phyloP scores from a whole-genome alignment of 208 protist genomes.

The Entamoeba dispar region DNA sequence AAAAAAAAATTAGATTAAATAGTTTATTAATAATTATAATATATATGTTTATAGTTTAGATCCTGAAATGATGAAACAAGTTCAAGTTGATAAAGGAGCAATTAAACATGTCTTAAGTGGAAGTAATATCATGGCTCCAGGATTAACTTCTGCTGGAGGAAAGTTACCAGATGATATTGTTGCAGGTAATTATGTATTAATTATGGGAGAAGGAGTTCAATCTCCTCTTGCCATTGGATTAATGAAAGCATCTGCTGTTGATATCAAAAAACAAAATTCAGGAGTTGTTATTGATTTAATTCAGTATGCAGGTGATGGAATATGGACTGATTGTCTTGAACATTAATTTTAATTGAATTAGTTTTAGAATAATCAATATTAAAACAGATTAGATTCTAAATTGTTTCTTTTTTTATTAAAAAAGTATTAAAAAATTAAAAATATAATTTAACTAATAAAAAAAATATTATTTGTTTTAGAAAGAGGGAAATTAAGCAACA shows the following conservation, averaged over 20 bases:
- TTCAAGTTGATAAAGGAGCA: slow-evolving; percentile 81
- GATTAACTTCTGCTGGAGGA: slow-evolving; percentile 72
- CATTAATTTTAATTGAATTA: not conserved
- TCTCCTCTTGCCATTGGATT: slow-evolving; percentile 22
- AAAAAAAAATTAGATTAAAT: too few species aligned
- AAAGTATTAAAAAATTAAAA: too few species aligned
- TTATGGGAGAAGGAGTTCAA: slow-evolving; percentile 28
- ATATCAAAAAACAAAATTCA: slow-evolving; percentile 11
- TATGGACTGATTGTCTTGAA: slow-evolving; percentile 5
- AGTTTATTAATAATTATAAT: too few species aligned
- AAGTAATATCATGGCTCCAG: slow-evolving; percentile 85
- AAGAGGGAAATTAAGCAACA: too few species aligned
- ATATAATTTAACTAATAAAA: too few species aligned
- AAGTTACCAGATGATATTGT: slow-evolving; percentile 33
- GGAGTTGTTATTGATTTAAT: slow-evolving; percentile 19
- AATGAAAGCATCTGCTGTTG: slow-evolving; percentile 20
- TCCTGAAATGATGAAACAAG: slow-evolving; percentile 66
- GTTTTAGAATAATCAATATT: too few species aligned
- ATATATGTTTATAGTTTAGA: not conserved
- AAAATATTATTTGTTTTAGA: too few species aligned
- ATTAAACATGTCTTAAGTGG: slow-evolving; percentile 78
- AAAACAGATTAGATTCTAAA: too few species aligned
- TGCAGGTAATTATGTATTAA: slow-evolving; percentile 7
- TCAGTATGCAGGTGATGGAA: slow-evolving; percentile 21
- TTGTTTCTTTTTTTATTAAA: too few species aligned